Conservation (phyloP, 129 eudicot genomes). For the Pittosporum tobira region DNA sequence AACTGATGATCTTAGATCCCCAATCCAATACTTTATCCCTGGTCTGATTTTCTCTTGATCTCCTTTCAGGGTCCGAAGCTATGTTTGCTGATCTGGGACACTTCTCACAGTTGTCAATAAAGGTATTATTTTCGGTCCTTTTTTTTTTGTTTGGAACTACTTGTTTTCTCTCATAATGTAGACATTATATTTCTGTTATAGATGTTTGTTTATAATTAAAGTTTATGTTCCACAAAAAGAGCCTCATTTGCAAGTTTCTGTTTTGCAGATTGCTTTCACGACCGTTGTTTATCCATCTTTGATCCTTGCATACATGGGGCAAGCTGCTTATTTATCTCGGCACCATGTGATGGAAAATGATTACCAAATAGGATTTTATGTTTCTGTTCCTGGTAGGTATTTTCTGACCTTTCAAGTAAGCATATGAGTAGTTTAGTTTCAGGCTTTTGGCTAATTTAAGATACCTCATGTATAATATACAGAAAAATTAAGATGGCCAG, state of each 20-base stretch:
- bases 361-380: conserved; percentile 74
- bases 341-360: conserved; percentile 54
- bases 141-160: background rate
- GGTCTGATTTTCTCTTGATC: background rate
- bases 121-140: conserved; percentile 33
- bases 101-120: conserved; percentile 83
- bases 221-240: background rate
- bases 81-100: conserved; percentile 99
- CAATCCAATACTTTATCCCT: background rate
- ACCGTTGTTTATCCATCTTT: conserved; percentile 81
- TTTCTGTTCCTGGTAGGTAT: conserved; percentile 80
- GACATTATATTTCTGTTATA: no score
- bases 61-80: conserved; percentile 82
- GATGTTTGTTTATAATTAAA: background rate
- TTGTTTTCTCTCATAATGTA: background rate
- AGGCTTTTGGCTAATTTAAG: conserved; percentile 14
- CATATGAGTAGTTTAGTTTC: background rate
- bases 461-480: conserved; percentile 1
- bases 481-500: conserved; percentile 77
- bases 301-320: conserved; percentile 97
- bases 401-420: background rate
- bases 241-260: background rate
- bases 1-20: background rate
- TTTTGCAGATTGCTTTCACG: conserved; percentile 75
- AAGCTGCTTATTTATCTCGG: conserved; percentile 95